Evolutionary conservation across 2,329 filamentous ascomycete species (phyloP).

Genomic region (Beauveria pseudobassiana): DNA sequence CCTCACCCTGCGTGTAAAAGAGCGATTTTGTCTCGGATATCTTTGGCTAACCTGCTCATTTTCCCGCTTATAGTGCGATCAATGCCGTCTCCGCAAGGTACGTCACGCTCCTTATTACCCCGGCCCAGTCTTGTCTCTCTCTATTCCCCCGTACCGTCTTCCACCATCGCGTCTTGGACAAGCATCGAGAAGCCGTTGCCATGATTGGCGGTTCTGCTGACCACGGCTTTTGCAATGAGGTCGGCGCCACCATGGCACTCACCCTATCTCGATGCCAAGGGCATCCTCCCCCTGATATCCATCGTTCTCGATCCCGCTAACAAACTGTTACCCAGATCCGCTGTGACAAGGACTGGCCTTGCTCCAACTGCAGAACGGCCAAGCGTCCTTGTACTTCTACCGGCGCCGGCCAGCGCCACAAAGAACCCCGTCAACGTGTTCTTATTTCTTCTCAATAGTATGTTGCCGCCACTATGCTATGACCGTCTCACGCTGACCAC

Average conservation of each 20-base stretch:
- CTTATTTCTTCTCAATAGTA: conserved; percentile 56
- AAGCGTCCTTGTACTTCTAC: conserved; percentile 48
- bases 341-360: conserved; percentile 51
- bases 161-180: neutral
- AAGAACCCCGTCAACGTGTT: conserved; percentile 47
- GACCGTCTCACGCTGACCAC: neutral
- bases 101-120: conserved; percentile 5
- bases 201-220: neutral
- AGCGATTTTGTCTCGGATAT: neutral
- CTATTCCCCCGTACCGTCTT: neutral
- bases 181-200: neutral
- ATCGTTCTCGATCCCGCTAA: conserved; percentile 7
- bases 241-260: neutral
- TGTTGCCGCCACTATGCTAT: conserved; percentile 18
- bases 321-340: conserved; percentile 36
- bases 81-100: conserved; percentile 23
- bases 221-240: neutral
- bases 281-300: neutral
- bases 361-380: conserved; percentile 49
- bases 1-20: neutral
- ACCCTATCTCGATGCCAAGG: neutral
- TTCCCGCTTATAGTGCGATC: conserved; percentile 23
- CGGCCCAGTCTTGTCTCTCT: neutral
- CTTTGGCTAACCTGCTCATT: conserved; percentile 13
- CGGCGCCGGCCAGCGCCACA: conserved; percentile 45